Base-by-base conservation (phyloP, 495 filamentous ascomycete species). In the Glutinoglossum americanum region DNA sequence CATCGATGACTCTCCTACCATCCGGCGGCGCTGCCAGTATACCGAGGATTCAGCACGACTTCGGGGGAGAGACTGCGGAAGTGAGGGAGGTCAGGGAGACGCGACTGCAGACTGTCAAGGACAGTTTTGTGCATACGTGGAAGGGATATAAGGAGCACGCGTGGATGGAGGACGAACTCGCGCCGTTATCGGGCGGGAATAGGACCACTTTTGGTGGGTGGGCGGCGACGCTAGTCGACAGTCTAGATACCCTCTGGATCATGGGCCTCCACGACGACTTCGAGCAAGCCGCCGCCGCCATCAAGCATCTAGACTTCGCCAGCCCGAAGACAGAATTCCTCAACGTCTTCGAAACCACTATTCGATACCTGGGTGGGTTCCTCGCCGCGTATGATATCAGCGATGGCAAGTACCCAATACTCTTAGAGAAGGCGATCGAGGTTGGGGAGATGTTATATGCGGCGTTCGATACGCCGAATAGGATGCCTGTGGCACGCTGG, bases 21-120 rank as follows among this genome's bases (percentile, higher is more conserved):
- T 81, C 79, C 21, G 83, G 80, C 28, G 72, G 72, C 30, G 72
- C 84, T 1, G 81, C 80, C 64, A 27, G 71, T 0, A 81, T 96
- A 21, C 86, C 86, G 1, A 75, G 74, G 62, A 79, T 98, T 35
- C 93, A 98, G 68, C 74, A 79, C 60, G 67, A 71, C 0, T 87
- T 92, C 68, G 67, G 63, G 7, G 73, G 4, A 3, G 30, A 78
- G 58, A 87, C 94, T 64, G 71, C 78, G 0, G 66, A 72, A 10
- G 78, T 74, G 13, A 81, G 79, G 60, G 76, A 75, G 58, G 75
- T 75, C 59, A 81, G 87, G 11, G 64, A 83, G 61, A 67, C 74
- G 56, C 79, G 82, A 48, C 77, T 83, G 58, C 71, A 74, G 19
- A 70, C 73, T 5, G 73, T 73, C 51, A 66, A 64, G 59, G 60